Base-by-base conservation (phyloP, 2,329 filamentous ascomycete species). In the Sclerotinia nivalis region DNA sequence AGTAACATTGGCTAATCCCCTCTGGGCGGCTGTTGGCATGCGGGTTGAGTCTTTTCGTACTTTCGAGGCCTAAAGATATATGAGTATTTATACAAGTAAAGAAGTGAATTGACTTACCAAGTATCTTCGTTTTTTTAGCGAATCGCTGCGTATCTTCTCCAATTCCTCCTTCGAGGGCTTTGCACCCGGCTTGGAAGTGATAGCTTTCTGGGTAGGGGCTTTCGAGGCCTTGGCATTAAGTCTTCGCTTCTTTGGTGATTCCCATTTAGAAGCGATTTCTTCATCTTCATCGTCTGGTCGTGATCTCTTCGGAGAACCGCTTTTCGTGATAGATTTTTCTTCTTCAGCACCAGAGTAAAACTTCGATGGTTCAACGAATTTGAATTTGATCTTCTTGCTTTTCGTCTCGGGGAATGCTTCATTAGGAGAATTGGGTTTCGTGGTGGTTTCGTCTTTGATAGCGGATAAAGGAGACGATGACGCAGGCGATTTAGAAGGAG, bases 1-100 rank as follows among this genome's bases (percentile, higher is more conserved):
- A 25, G 71, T 75, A 52, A 76, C 64, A 65, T 79, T 79, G 5
- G 54, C n/a, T 47, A 79, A 68, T 2, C 78, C 78, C 40, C 73
- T 69, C 49, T 77, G 77, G 13, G 71, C 68, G 37, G 71, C 69
- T 2, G 71, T 61, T 28, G 74, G 73, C 73, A 77, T 76, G 37
- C 64, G 49, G 8, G 54, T 59, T 65, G 73, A 74, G 20, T 73
- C 72, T 9, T 45, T 50, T 49, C 60, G 60, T 40, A 64, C 47
- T 64, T 50, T 49, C 22, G 45, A 37, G 47, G 60, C 60, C 60
- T 64, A 64, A 25, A 6, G 18, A 40, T 52, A 22, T n/a, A 28
- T 50, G 45, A 52, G 31, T 25, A 52, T 37, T 25, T 37, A 20
- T 40, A 34, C 34, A 8, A 40, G 47, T 15, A 40, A 62, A 50